phyloP scores from a whole-genome alignment of 2,329 filamentous ascomycete species.

The Aulographum hederae region DNA sequence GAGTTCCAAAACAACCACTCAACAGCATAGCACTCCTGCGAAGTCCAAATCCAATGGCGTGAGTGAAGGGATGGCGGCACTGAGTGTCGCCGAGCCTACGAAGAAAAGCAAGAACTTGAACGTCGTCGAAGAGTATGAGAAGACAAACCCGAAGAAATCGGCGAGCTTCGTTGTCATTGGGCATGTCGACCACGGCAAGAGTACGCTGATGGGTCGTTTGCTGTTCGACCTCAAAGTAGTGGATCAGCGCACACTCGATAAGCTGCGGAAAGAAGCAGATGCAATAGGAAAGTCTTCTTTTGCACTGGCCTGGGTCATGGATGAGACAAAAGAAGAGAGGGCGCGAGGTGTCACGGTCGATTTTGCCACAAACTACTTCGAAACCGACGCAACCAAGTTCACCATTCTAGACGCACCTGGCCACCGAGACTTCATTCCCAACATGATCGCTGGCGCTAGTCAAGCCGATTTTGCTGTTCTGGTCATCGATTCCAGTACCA shows the following conservation, averaged over 20 bases:
- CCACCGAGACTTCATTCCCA: constrained; percentile 90
- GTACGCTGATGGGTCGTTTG: constrained; percentile 90
- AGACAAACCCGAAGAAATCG: constrained; percentile 55
- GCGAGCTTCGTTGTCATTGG: constrained; percentile 89
- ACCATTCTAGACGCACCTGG: constrained; percentile 93
- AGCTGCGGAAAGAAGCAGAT: constrained; percentile 73
- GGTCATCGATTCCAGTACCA: constrained; percentile 78
- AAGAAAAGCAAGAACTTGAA: constrained; percentile 63
- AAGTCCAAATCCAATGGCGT: background rate
- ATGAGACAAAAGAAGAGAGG: constrained; percentile 78
- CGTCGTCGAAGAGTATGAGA: constrained; percentile 65
- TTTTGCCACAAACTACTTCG: constrained; percentile 86
- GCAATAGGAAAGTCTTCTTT: constrained; percentile 90
- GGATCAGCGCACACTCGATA: constrained; percentile 74
- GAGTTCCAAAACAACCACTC: background rate
- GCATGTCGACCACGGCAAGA: constrained; percentile 95
- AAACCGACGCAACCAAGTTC: constrained; percentile 71
- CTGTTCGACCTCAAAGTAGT: constrained; percentile 77
- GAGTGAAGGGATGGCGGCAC: constrained; percentile 26
- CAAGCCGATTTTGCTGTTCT: constrained; percentile 92
- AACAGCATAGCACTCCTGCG: background rate
- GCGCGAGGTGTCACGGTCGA: constrained; percentile 88
- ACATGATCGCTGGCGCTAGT: constrained; percentile 94
- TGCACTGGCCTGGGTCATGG: constrained; percentile 90
- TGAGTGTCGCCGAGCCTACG: constrained; percentile 30